These are phyloP conservation scores for Simplicillium sp. DNA, from an alignment of 2,329 filamentous ascomycete species.

Conservation along the genomic window DNA sequence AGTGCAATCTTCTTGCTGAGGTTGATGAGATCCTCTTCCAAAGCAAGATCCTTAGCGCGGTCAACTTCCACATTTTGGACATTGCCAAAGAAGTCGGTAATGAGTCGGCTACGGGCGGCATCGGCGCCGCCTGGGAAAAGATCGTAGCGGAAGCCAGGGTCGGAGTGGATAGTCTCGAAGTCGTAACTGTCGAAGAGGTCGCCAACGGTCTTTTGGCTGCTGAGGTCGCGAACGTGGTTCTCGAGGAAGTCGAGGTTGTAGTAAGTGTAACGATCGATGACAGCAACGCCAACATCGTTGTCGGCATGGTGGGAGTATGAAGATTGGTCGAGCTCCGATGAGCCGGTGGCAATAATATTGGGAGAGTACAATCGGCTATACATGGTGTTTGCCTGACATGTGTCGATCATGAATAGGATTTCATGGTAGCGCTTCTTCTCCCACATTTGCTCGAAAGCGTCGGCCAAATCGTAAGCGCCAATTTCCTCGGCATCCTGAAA, in stretches of 20 bases:
- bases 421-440: constrained; percentile 98
- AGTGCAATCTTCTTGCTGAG: constrained; percentile 59
- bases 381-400: constrained; percentile 98
- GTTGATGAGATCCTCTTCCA: constrained; percentile 67
- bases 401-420: constrained; percentile 99
- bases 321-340: constrained; percentile 88
- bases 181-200: constrained; percentile 96
- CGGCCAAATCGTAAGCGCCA: constrained; percentile 86
- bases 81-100: constrained; percentile 98
- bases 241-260: constrained; percentile 97
- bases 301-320: constrained; percentile 97
- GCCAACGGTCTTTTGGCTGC: constrained; percentile 80
- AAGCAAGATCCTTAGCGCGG: constrained; percentile 43
- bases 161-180: constrained; percentile 85
- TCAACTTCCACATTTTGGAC: constrained; percentile 95
- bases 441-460: constrained; percentile 99
- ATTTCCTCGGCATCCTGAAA: constrained; percentile 99
- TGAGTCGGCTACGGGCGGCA: constrained; percentile 65
- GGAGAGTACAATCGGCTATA: constrained; percentile 97
- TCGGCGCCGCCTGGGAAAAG: constrained; percentile 81
- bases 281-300: constrained; percentile 93
- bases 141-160: constrained; percentile 88
- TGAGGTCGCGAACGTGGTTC: constrained; percentile 75
- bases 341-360: constrained; percentile 97
- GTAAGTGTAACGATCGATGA: constrained; percentile 98